Evolutionary conservation across 768 basidiomycete genomes (phyloP), one percentile per base, ranked within the genome.

Genomic region (Hemileccinum rubropunctum): DNA sequence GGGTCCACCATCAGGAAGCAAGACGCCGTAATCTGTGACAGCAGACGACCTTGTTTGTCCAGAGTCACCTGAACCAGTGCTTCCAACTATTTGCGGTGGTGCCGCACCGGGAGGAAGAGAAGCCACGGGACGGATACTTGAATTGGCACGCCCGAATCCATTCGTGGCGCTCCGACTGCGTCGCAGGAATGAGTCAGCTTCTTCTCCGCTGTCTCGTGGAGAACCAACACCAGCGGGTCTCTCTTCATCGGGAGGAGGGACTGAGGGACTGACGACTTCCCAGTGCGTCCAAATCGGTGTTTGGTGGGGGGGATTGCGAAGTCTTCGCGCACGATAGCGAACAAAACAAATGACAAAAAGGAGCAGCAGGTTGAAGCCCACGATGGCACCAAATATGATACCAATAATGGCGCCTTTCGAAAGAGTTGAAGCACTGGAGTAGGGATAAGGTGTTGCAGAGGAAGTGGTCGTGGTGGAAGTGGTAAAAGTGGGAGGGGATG

Each of bases 201-300:
- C 86, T 59, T 86, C 85, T 6, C 86, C 86, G 43, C 83, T 87
- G 27, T 76, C 76, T 10, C 84, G 74, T 1, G 86, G 84, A 21
- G 82, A 82, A 30, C 84, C 84, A 65, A 86, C 82, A n/a, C 82
- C 85, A 11, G 74, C 72, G 3, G 71, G 60, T 27, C 71, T 70
- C 18, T 69, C 76, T 13, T 59, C 63, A 11, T 69, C 65, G 1
- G 48, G 47, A 11, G 47, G 49, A 32, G 42, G 51, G 1, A 49
- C 58, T 8, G 57, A 51, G 14, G 68, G 64, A 12, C 68, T 65
- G 23, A 80, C 65, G 34, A 76, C 66, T 70, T 54, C 74, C 71
- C 49, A 82, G 72, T 62, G 78, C 66, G 69, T 78, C 66, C 66
- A 68, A 9, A 68, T 68, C 4, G 68, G 66, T 23, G 68, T 59